These are phyloP conservation scores for Onygenales sp. DNA, from an alignment of 2,329 filamentous ascomycete genomes.

Conservation along the genomic window DNA sequence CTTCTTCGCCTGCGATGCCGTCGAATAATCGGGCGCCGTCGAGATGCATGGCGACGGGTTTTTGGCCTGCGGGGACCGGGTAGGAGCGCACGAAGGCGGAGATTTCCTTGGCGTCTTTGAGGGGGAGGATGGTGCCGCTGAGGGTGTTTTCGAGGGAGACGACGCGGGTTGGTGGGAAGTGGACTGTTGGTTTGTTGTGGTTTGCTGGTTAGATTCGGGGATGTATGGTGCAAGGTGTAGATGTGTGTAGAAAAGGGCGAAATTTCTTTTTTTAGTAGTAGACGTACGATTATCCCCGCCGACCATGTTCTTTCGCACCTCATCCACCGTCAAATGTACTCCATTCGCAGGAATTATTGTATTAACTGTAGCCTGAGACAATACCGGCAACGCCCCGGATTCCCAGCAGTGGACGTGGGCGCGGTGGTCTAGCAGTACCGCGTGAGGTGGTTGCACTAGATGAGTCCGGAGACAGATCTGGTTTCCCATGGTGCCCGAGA, in stretches of 20 bases:
- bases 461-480: conserved; percentile 26
- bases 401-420: conserved; percentile 26
- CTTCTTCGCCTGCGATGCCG: conserved; percentile 17
- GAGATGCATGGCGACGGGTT: conserved; percentile 21
- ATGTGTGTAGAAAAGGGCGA: not conserved
- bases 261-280: not conserved
- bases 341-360: conserved; percentile 23
- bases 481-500: conserved; percentile 33
- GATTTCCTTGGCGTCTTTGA: conserved; percentile 21
- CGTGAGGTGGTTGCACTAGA: conserved; percentile 24
- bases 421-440: conserved; percentile 24
- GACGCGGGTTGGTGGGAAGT: conserved; percentile 22
- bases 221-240: not conserved
- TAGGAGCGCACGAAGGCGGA: conserved; percentile 18
- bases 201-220: not conserved
- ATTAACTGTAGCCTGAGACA: conserved; percentile 24
- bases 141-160: conserved; percentile 23
- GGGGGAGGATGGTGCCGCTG: conserved; percentile 18
- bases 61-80: conserved; percentile 15
- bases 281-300: conserved; percentile 18
- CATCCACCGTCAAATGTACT: conserved; percentile 24
- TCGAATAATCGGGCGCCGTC: conserved; percentile 25
- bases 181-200: conserved; percentile 9
- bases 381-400: conserved; percentile 18
- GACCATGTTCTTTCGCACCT: conserved; percentile 21